Base-by-base conservation (phyloP, 805 yeast genomes). In the Saccharomycopsis schoenii region DNA sequence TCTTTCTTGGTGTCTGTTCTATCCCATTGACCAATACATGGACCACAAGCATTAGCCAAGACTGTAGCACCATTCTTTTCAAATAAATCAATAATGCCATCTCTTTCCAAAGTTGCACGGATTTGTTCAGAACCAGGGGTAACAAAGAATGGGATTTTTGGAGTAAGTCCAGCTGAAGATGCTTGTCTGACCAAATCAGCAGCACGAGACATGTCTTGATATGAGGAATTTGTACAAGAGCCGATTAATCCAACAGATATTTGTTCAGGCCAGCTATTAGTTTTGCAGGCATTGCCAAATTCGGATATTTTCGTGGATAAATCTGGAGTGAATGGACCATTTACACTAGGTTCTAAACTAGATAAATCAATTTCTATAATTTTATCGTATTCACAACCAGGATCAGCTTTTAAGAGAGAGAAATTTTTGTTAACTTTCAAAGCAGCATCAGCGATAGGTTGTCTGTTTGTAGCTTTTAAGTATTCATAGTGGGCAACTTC, bases 11-110 rank as follows among this genome's bases (percentile, higher is more conserved):
- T 84, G 74, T 89, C 92, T 71, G 81, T 88, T 78, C 98, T 88
- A 76, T 92, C 97, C 98, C 98, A 93, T 81, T 93, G 97, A 72
- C 98, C 98, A 73, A 92, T 92, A 83, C 98, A 92, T 73, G 98
- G 98, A 72, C 98, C 98, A 82, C 98, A 93, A 62, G 98, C 98
- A 73, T 93, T 93, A 64, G 98, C 97, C 72, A 93, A 80, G 60
- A 93, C 97, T 64, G 86, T 82, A 74, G 96, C 98, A 68, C 97
- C 97, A 70, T 87, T 88, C 71, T 89, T 90, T 72, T 86, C 84
- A 76, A 93, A 91, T 67, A 94, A 87, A 68, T 86, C 80, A 68
- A 93, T 83, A 75, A 88, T 86, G 65, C 98, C 97, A 75, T 93
- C 98, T 76, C 97, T 87, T 73, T 87, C 97, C 74, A 93, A 93